Percentiles rank a stretch among this genome's conserved stretches.
phyloP scores from a whole-genome alignment of 2,329 filamentous ascomycete species.

The Shiraia sp. region DNA sequence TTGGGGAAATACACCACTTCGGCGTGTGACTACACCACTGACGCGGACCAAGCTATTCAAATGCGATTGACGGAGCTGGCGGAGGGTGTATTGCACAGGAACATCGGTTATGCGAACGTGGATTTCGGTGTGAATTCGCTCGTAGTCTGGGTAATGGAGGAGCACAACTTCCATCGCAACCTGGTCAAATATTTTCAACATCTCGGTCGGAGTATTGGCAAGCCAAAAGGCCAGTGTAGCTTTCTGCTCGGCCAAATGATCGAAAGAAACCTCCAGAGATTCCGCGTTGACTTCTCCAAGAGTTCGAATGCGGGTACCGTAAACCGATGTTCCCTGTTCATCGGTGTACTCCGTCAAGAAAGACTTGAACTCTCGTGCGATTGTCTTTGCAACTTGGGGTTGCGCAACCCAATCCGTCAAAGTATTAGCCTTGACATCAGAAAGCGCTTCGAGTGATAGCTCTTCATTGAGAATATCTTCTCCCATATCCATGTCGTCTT shows the following conservation, averaged over 20 bases:
- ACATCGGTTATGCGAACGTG: constrained; percentile 96
- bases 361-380: constrained; percentile 94
- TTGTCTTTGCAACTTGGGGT: constrained; percentile 85
- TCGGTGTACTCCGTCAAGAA: constrained; percentile 97
- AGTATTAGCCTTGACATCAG: constrained; percentile 90
- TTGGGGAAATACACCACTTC: constrained; percentile 95
- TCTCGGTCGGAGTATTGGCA: constrained; percentile 92
- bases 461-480: constrained; percentile 96
- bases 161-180: constrained; percentile 96
- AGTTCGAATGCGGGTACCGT: constrained; percentile 89
- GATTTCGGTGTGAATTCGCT: constrained; percentile 95
- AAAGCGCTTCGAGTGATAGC: constrained; percentile 84
- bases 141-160: constrained; percentile 95
- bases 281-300: constrained; percentile 98
- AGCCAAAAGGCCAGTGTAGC: constrained; percentile 95
- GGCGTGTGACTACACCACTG: constrained; percentile 90
- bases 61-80: constrained; percentile 91
- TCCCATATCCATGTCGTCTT: constrained; percentile 86
- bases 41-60: constrained; percentile 95
- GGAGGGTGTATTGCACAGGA: constrained; percentile 91
- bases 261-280: constrained; percentile 93
- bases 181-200: constrained; percentile 93
- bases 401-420: constrained; percentile 95
- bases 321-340: constrained; percentile 84
- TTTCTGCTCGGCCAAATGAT: constrained; percentile 86